Base-by-base conservation (phyloP, 2,329 filamentous ascomycete species). In the Trichoderma sp. region DNA sequence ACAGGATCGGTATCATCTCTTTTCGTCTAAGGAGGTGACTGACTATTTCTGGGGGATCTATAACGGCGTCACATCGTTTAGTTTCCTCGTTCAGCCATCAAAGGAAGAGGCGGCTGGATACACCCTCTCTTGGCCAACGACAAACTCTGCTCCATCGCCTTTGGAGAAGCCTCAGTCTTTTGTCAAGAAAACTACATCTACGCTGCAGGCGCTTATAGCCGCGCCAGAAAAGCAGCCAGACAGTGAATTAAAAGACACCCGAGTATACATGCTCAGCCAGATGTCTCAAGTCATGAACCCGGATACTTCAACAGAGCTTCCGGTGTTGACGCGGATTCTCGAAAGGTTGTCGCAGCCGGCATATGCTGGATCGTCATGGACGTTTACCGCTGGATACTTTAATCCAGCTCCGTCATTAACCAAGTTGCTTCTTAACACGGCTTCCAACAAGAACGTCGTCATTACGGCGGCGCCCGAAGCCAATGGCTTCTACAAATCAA, bases 301-400 rank as follows among this genome's bases (percentile, higher is more conserved):
- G 0, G 92, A 97, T 79, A 91, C 91, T 0, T 98, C 96, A 0
- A 98, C 96, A 14, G 97, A 99, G 83, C 92, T 97, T 14, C 95
- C 94, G 1, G 93, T 93, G 18, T 86, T 99, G 21, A 94, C 91
- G 0, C 90, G 90, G 63, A 89, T 98, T 53, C 89, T 98, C 4
- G 89, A 89, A 60, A 90, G 89, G 1, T 88, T 98, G 4, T 88
- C 92, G 0, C 85, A 84, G 0, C 89, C 93, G 0, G 85, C 88
- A 6, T 93, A 94, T 80, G 86, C 88, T 11, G 89, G 90, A 41
- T 94, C 93, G 0, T 93, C 91, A 16, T 99, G 97, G 97, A 97
- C 95, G 0, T 98, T 99, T 83, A 98, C 97, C 1, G 97, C 97
- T 0, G 97, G 97, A 71, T 99, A 99, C 86, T 99, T 99, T 87